Base-by-base conservation (phyloP, 1,284 basidiomycete species). In the Sanghuangporus weigelae region DNA sequence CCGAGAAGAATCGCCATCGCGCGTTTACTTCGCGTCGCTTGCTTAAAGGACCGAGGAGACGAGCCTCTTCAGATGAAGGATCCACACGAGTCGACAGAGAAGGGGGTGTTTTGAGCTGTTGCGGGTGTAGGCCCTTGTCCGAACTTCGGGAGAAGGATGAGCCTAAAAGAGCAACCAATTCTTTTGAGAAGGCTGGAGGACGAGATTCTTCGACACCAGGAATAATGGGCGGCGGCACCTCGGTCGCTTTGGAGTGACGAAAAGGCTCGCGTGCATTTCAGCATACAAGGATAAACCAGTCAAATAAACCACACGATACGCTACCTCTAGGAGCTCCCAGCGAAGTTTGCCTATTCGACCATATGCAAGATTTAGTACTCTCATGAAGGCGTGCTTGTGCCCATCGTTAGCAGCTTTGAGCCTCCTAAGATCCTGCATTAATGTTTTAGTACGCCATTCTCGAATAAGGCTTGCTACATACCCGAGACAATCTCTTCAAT, bases 281-380 rank as follows among this genome's bases (percentile, higher is more conserved):
- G 54, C 51, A 16, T 49, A 55, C 57, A 61, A 31, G 26, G 55
- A 44, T 36, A 44, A n/a, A 59, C 42, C 38, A 46, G 21, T 55
- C n/a, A 50, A 49, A 31, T 36, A 63, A 51, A 59, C n/a, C 40
- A 60, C 46, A 26, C 59, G 36, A 21, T n/a, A 39, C 56, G 68
- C 75, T 65, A 87, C 87, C 74, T 84, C 72, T 71, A 90, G 75
- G 36, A 90, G 74, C 68, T 91, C 87, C 76, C 83, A 81, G 68
- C 79, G 82, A 21, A 92, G 73, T 70, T 83, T 87, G 12, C 92
- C 92, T 65, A 81, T 83, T 63, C 89, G 79, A 19, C 89, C 92
- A 73, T 92, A 93, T n/a, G 91, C 91, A n/a, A 85, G 70, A 67
- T 87, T 81, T 21, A 93, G 76, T n/a, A 91, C 72, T 63, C 82